Conservation (phyloP, 179 eudicot species). For the Silene coronaria region DNA sequence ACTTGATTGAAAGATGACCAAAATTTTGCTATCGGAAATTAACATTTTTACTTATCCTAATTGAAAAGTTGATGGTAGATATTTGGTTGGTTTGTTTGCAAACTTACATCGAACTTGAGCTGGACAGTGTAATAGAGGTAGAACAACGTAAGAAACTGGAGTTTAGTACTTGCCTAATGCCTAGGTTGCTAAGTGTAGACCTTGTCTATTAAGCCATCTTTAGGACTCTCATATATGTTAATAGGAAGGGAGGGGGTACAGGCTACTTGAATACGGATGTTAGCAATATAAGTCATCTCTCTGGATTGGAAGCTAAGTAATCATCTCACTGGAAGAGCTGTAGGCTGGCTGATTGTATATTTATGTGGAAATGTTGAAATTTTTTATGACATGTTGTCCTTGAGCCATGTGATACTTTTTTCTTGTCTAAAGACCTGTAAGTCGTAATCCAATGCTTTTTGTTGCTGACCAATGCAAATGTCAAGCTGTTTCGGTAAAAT, state of each 20-base stretch:
- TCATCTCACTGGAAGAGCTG: neutral
- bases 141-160: slow-evolving; percentile 8
- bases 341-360: neutral
- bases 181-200: neutral
- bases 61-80: neutral
- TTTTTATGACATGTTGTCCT: too few species aligned
- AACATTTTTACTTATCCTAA: neutral
- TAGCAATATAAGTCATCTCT: neutral
- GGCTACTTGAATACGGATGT: neutral
- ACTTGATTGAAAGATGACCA: neutral
- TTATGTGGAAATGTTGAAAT: neutral
- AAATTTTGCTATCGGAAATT: neutral
- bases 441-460: neutral
- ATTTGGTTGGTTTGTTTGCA: neutral
- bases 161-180: neutral
- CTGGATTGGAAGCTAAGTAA: neutral
- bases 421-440: neutral
- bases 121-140: neutral
- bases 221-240: neutral
- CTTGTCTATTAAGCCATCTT: neutral
- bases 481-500: neutral
- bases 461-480: neutral
- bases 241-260: neutral
- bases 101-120: neutral
- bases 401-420: too few species aligned